Conservation (phyloP, 2,329 filamentous ascomycete genomes). For the Alternaria ethzedia region DNA sequence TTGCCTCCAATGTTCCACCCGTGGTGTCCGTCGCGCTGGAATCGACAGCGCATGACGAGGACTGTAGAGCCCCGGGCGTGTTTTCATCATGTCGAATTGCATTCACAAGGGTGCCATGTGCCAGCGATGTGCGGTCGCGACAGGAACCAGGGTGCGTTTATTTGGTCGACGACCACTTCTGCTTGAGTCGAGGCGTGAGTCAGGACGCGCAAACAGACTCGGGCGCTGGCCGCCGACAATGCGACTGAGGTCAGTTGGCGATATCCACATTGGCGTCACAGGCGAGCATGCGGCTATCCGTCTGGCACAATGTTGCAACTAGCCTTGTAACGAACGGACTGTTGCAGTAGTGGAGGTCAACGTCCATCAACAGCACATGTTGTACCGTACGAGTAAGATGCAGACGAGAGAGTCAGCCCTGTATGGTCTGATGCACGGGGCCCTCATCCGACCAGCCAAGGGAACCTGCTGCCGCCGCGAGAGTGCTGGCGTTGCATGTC, state of each 20-base stretch:
- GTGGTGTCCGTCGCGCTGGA: constrained; percentile 27
- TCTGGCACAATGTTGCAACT: constrained; percentile 7
- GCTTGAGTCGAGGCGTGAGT: constrained; percentile 16
- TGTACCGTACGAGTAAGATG: constrained; percentile 19
- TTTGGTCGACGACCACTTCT: constrained; percentile 2
- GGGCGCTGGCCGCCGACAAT: neutral
- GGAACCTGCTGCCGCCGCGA: neutral
- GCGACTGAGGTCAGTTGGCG: neutral
- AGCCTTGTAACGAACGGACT: constrained; percentile 7
- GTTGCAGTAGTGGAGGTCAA: constrained; percentile 5
- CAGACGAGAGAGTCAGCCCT: constrained; percentile 21
- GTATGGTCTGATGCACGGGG: constrained; percentile 29
- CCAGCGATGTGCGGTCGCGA: constrained; percentile 26
- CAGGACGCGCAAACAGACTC: constrained; percentile 9
- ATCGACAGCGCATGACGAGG: constrained; percentile 20
- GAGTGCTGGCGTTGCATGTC: neutral
- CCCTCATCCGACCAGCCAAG: constrained; percentile 22
- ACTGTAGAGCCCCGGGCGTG: neutral
- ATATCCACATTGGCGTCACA: neutral
- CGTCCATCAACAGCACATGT: constrained; percentile 13
- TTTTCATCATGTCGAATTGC: constrained; percentile 7
- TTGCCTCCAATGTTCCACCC: constrained; percentile 39
- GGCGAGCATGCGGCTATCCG: neutral
- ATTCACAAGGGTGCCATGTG: constrained; percentile 48
- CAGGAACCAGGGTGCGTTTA: constrained; percentile 24